These are phyloP conservation scores for Hortaea sp. DNA, from an alignment of 2,329 filamentous ascomycete species.

Conservation along the genomic window DNA sequence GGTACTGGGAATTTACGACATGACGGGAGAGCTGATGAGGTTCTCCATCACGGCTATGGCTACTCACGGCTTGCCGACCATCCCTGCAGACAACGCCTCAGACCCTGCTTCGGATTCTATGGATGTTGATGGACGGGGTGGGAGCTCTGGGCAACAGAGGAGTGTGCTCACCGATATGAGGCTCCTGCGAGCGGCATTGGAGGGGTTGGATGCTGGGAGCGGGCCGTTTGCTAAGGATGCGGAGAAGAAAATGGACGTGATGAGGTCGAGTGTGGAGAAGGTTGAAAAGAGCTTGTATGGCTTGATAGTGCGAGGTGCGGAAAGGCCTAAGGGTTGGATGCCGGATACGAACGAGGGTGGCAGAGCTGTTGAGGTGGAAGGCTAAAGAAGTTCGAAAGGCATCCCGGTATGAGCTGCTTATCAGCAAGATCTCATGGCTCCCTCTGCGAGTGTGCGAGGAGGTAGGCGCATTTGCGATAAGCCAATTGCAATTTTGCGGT, in stretches of 20 bases:
- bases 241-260: slow-evolving; percentile 72
- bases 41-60: slow-evolving; percentile 87
- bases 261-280: slow-evolving; percentile 83
- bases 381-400: neutral
- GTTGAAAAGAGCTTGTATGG: slow-evolving; percentile 88
- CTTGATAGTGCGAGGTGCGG: slow-evolving; percentile 73
- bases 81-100: slow-evolving; percentile 22
- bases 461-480: too few relatives aligned
- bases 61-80: slow-evolving; percentile 52
- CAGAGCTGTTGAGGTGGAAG: slow-evolving; percentile 31
- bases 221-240: slow-evolving; percentile 53
- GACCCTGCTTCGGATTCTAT: slow-evolving; percentile 21
- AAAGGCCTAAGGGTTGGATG: slow-evolving; percentile 85
- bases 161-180: slow-evolving; percentile 75
- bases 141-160: slow-evolving; percentile 27
- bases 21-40: slow-evolving; percentile 93
- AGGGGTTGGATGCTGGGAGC: slow-evolving; percentile 53
- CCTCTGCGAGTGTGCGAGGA: too few relatives aligned
- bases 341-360: slow-evolving; percentile 54
- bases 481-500: too few relatives aligned
- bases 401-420: too few relatives aligned
- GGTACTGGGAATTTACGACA: slow-evolving; percentile 80
- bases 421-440: too few relatives aligned
- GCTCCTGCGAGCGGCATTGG: slow-evolving; percentile 63
- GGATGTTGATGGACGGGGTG: neutral